Evolutionary conservation across 208 protist species (phyloP).

Genomic region (Wallacemonas rigidus): DNA sequence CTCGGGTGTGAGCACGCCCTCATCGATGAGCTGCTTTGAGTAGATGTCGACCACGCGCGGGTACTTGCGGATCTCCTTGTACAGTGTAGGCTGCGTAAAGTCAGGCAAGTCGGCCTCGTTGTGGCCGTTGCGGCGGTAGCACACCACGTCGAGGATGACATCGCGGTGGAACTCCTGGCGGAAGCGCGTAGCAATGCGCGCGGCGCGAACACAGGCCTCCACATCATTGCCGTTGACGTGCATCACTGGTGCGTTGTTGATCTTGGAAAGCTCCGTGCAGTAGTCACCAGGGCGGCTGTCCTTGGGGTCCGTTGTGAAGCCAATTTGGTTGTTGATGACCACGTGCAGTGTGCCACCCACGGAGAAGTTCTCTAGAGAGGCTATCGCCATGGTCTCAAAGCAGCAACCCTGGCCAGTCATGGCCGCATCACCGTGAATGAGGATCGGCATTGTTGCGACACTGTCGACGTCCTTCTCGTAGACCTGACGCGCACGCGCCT

Average conservation of each 20-base stretch:
- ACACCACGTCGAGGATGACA: slow-evolving; percentile 97
- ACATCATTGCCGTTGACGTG: slow-evolving; percentile 98
- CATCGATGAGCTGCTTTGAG: slow-evolving; percentile 75
- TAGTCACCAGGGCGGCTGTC: slow-evolving; percentile 93
- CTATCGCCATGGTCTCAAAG: slow-evolving; percentile 97
- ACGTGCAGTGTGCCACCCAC: slow-evolving; percentile 98
- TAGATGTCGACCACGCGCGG: slow-evolving; percentile 91
- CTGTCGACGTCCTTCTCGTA: slow-evolving; percentile 76
- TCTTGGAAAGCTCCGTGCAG: slow-evolving; percentile 97
- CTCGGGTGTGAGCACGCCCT: slow-evolving; percentile 77
- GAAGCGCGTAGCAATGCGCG: slow-evolving; percentile 90
- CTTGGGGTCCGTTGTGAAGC: slow-evolving; percentile 97
- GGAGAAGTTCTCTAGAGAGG: slow-evolving; percentile 93
- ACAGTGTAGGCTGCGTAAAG: slow-evolving; percentile 97
- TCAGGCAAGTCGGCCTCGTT: slow-evolving; percentile 97
- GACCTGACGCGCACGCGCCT: slow-evolving; percentile 94
- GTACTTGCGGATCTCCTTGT: slow-evolving; percentile 92
- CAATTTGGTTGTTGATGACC: slow-evolving; percentile 99
- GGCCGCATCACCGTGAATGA: slow-evolving; percentile 98
- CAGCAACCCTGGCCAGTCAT: slow-evolving; percentile 97
- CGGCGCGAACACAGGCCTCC: slow-evolving; percentile 92
- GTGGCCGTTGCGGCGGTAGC: slow-evolving; percentile 97
- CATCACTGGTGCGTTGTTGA: slow-evolving; percentile 95
- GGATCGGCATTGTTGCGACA: slow-evolving; percentile 75
- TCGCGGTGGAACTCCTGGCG: slow-evolving; percentile 94